phyloP scores from a whole-genome alignment of 345 rosid genomes.

The Bruguiera parviflora region DNA sequence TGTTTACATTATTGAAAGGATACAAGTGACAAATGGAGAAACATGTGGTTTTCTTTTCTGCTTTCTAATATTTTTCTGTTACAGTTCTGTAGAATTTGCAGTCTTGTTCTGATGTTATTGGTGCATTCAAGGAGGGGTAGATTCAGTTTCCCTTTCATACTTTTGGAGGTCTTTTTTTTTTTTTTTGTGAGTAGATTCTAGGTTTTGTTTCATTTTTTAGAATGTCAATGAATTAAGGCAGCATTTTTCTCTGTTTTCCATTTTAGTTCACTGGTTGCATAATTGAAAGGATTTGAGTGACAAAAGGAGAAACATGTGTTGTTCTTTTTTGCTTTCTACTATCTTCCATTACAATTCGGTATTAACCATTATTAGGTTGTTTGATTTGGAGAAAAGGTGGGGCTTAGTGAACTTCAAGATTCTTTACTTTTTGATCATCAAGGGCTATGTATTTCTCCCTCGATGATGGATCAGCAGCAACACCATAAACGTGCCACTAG shows the following conservation, averaged over 20 bases:
- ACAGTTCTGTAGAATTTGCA: constrained; percentile 44
- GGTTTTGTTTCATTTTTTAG: not conserved
- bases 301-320: not conserved
- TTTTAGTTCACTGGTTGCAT: not conserved
- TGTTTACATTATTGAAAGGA: not conserved
- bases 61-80: no score
- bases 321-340: no score
- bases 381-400: no score
- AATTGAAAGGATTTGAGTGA: constrained; percentile 7
- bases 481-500: no score
- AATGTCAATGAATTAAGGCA: not conserved
- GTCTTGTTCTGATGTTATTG: constrained; percentile 85
- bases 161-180: not conserved
- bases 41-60: no score
- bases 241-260: not conserved
- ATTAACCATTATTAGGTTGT: no score
- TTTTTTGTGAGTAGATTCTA: no score
- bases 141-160: constrained; percentile 2
- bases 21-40: not conserved
- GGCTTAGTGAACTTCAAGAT: not conserved
- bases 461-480: not conserved
- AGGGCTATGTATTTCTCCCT: no score
- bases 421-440: not conserved
- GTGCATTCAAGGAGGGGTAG: constrained; percentile 88
- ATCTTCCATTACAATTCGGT: no score